A percentile compares a stretch with the other conserved stretches of the same genome.
Evolutionary conservation across 2,329 filamentous ascomycete genomes (phyloP).

Genomic region (Pestalotiopsis sp.): DNA sequence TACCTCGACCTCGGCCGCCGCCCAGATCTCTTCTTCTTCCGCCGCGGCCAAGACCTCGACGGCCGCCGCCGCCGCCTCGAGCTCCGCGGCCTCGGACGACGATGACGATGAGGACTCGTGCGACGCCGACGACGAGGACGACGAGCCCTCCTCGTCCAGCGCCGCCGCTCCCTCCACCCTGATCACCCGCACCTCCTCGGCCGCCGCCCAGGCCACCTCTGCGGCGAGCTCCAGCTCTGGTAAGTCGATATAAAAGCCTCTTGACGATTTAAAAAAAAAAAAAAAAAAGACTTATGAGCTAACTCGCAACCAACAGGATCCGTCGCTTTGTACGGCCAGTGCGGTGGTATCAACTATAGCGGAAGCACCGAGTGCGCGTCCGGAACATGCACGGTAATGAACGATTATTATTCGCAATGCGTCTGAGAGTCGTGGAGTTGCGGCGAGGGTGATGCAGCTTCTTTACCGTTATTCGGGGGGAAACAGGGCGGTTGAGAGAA

Average conservation of each 20-base stretch:
- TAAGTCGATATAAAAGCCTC: no score
- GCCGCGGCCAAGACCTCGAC: neutral
- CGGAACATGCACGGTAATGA: slow-evolving; percentile 1
- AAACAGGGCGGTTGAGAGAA: neutral
- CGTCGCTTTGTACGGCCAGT: neutral
- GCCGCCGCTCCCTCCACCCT: neutral
- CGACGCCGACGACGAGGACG: neutral
- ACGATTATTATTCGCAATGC: slow-evolving; percentile 13
- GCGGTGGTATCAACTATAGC: neutral
- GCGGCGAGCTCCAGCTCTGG: neutral
- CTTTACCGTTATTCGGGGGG: neutral
- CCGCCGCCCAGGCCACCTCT: neutral
- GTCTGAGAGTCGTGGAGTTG: neutral
- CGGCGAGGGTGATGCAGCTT: neutral
- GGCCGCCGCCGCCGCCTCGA: neutral
- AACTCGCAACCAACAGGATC: no score
- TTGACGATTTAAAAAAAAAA: accelerated
- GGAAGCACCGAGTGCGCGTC: neutral
- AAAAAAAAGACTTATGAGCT: no score
- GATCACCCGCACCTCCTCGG: neutral
- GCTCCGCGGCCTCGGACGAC: neutral
- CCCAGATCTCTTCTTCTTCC: neutral
- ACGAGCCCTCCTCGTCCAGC: neutral
- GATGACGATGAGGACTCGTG: neutral
- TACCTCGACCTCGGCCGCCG: neutral